Evolutionary conservation across 2,329 filamentous ascomycete genomes (phyloP).

Genomic region (Lecanoromycetidae sp.): DNA sequence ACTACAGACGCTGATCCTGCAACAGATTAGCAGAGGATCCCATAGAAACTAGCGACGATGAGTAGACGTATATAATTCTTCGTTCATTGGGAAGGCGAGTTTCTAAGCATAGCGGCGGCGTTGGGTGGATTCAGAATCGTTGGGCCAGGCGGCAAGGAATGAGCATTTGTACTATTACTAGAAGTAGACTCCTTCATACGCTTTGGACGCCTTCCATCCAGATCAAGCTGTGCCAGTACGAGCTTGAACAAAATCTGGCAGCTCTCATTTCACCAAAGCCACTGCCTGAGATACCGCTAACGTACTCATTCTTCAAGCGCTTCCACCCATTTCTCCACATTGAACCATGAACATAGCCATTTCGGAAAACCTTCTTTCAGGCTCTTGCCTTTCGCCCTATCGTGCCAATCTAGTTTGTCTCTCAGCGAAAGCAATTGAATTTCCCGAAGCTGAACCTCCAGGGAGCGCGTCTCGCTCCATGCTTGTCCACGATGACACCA

Average conservation of each 20-base stretch:
- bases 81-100: not conserved
- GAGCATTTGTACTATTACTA: not conserved
- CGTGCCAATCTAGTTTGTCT: not conserved
- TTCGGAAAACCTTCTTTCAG: no score
- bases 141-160: no score
- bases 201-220: no score
- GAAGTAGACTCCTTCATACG: not conserved
- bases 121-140: no score
- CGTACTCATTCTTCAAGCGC: not conserved
- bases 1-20: not conserved
- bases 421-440: constrained; percentile 41
- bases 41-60: constrained; percentile 12
- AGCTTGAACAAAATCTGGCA: no score
- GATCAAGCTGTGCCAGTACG: no score
- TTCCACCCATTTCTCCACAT: not conserved
- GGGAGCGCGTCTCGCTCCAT: constrained; percentile 39
- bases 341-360: no score
- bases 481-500: constrained; percentile 39
- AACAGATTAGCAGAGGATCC: constrained; percentile 8
- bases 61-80: not conserved
- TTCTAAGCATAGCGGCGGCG: constrained; percentile 9
- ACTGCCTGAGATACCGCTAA: not conserved
- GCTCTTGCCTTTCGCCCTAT: no score
- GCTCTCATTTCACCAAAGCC: not conserved
- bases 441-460: constrained; percentile 39